Conservation (phyloP, 108 stramenopile species). For the Nitzschia sp. region DNA sequence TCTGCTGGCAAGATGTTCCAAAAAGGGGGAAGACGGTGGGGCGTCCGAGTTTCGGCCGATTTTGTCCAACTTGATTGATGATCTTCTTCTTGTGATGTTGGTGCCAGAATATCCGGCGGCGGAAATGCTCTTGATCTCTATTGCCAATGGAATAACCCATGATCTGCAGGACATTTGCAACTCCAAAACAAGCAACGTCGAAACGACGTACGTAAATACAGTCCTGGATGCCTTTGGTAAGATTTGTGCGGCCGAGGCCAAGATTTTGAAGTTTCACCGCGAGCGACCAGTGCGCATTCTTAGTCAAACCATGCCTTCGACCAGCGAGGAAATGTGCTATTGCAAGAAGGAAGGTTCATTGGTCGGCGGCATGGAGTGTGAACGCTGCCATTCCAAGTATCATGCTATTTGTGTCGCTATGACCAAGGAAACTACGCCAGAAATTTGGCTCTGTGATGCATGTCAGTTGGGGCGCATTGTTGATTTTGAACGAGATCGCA, state of each 20-base stretch:
- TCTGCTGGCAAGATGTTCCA: conserved; percentile 65
- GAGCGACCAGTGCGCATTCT: conserved; percentile 47
- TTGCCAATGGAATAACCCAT: conserved; percentile 50
- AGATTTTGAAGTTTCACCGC: conserved; percentile 43
- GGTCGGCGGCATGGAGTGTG: conserved; percentile 85
- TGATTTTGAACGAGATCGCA: conserved; percentile 32
- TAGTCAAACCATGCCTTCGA: conserved; percentile 9
- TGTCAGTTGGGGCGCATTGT: conserved; percentile 67
- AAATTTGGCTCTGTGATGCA: conserved; percentile 83
- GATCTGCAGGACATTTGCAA: conserved; percentile 55
- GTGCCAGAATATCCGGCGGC: conserved; percentile 91
- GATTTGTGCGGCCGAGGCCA: conserved; percentile 75
- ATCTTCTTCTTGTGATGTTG: conserved; percentile 72
- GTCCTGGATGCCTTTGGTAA: conserved; percentile 87
- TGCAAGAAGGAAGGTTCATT: conserved; percentile 51
- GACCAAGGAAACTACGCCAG: conserved; percentile 59
- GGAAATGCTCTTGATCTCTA: conserved; percentile 77
- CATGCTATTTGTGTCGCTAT: conserved; percentile 79
- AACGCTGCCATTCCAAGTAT: conserved; percentile 80
- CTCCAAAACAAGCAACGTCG: conserved; percentile 30
- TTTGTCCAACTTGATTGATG: conserved; percentile 85
- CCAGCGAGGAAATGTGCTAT: conserved; percentile 47
- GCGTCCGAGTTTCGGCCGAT: conserved; percentile 89
- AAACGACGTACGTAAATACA: conserved; percentile 77
- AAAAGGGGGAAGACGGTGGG: conserved; percentile 87